Conservation (phyloP, 169 alveolate species). For the Plasmodium vivax region DNA sequence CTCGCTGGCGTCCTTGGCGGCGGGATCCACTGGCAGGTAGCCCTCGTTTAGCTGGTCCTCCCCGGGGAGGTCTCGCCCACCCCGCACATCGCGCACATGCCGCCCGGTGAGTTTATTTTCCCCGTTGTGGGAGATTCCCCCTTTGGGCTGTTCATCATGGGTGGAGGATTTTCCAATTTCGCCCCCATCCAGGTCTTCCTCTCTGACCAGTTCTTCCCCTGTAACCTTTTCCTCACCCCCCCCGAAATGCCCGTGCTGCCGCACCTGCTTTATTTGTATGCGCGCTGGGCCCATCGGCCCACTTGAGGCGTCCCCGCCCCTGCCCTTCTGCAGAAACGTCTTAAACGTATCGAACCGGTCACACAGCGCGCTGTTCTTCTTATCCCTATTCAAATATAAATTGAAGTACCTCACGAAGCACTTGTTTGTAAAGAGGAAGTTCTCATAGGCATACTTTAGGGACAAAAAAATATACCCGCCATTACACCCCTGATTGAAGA, state of each 20-base stretch:
- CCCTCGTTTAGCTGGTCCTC: slow-evolving; percentile 22
- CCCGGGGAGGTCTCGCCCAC: neutral
- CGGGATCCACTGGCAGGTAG: neutral
- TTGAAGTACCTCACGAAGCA: slow-evolving; percentile 29
- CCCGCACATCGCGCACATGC: neutral
- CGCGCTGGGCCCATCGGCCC: neutral
- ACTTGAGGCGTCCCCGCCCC: neutral
- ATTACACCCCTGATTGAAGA: slow-evolving; percentile 65
- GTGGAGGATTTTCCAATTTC: neutral
- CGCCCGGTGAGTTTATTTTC: neutral
- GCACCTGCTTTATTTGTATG: neutral
- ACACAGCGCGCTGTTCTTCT: slow-evolving; percentile 29
- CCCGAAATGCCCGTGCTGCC: neutral
- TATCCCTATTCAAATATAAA: neutral
- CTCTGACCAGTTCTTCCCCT: neutral
- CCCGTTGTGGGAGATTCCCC: neutral
- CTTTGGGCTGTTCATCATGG: neutral
- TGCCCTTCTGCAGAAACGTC: neutral
- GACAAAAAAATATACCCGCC: slow-evolving; percentile 69
- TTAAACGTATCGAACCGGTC: slow-evolving; percentile 59
- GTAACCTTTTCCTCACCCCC: neutral
- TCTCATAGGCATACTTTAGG: slow-evolving; percentile 72
- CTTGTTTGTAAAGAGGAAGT: slow-evolving; percentile 39
- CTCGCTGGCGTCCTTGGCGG: neutral
- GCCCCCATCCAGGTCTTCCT: no score